A percentile compares a stretch with the other conserved stretches of the same genome.
These are phyloP conservation scores for Echria macrotheca DNA, from an alignment of 495 filamentous ascomycete species.

Conservation along the genomic window DNA sequence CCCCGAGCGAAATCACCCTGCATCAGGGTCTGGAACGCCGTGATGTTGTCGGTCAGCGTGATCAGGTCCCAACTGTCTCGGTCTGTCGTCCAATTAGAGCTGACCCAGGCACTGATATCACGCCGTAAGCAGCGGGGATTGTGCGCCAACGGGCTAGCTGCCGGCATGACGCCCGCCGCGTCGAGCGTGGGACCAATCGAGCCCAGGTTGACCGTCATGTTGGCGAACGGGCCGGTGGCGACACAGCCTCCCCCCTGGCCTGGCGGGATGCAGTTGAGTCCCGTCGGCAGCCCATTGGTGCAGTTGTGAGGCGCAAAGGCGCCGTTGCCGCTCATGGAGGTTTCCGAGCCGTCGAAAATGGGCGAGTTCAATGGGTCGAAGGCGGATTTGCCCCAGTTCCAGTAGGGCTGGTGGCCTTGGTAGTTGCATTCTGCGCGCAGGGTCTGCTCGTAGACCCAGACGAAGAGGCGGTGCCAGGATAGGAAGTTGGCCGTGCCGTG, in stretches of 20 bases:
- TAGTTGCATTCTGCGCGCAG: slow-evolving; percentile 67
- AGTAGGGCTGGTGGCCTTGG: slow-evolving; percentile 54
- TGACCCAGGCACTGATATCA: slow-evolving; percentile 49
- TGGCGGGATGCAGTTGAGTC: slow-evolving; percentile 37
- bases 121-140: slow-evolving; percentile 62
- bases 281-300: slow-evolving; percentile 28
- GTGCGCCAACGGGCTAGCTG: slow-evolving; percentile 20
- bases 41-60: slow-evolving; percentile 38
- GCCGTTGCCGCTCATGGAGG: slow-evolving; percentile 60
- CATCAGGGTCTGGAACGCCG: slow-evolving; percentile 46
- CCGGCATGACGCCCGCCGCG: background rate
- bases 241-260: slow-evolving; percentile 61
- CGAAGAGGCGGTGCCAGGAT: slow-evolving; percentile 65
- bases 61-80: slow-evolving; percentile 30
- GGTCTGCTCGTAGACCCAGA: slow-evolving; percentile 57
- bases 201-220: slow-evolving; percentile 48
- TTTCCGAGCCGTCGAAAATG: slow-evolving; percentile 54
- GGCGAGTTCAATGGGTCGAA: slow-evolving; percentile 43
- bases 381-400: slow-evolving; percentile 57
- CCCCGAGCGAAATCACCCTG: slow-evolving; percentile 45
- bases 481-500: slow-evolving; percentile 64
- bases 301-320: slow-evolving; percentile 30
- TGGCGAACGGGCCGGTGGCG: slow-evolving; percentile 49
- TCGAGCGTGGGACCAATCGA: slow-evolving; percentile 33
- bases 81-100: slow-evolving; percentile 39